Base-by-base conservation (phyloP, 1,284 basidiomycete genomes). In the Boletus austroedulis region DNA sequence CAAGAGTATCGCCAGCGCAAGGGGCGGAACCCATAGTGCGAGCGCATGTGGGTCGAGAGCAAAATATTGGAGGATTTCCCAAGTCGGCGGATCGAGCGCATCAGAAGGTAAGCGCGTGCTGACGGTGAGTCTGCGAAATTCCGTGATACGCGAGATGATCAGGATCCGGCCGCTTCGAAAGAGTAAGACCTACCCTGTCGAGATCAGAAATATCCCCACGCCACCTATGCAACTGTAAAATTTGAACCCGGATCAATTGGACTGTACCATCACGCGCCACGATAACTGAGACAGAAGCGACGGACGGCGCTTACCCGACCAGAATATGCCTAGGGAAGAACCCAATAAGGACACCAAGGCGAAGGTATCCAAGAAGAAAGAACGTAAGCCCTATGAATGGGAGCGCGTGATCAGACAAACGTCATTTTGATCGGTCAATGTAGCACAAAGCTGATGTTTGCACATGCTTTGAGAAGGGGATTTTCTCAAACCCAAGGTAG, bases 281-380 rank as follows among this genome's bases (percentile, higher is more conserved):
- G 2, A 36, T 36, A 50, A 21, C 32, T 28, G n/a, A 21, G 31
- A 43, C 29, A 54, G 45, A 55, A 45, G 50, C 15, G 28, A 57
- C 14, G 19, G 44, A 24, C 54, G 61, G 62, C 21, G 67, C 81
- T 62, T 65, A 90, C 80, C 94, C 94, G 14, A 97, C 92, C 11
- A 96, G 81, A 69, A 98, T 98, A 72, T 98, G 95, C 10, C 96
- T 82, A 14, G 96, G 96, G 76, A 99, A 98, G 77, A 98, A 99
- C 0, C 95, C 95, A 56, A 98, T 90, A 32, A 98, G 75, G 6
- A 85, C 81, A 6, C 96, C 96, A 9, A 98, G 80, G 29, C 85
- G 85, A 58, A 97, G 83, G 14, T 83, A 82, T 19, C 96, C 96
- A n/a, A 97, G 82, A 14, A 88, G 69, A 69, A 94, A 87, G 75